A percentile compares a stretch with the other conserved stretches of the same genome.
phyloP scores from a whole-genome alignment of 225 moss, liverwort and hornwort species.

The Rhytidiadelphus loreus region DNA sequence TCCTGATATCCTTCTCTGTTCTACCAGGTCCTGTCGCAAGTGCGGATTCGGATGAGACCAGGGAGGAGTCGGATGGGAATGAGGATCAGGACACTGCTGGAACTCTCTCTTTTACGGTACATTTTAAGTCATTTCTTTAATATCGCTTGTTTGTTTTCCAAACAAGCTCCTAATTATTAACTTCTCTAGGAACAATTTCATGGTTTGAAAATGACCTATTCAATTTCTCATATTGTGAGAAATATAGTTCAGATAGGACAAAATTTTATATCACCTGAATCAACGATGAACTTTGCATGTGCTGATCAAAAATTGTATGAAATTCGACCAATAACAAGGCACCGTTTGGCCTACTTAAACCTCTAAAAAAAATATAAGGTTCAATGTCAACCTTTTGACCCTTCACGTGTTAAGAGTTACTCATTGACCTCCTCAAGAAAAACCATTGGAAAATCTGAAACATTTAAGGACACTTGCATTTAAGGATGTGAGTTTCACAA shows the following conservation, averaged over 20 bases:
- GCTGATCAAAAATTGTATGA: neutral
- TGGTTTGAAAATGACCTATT: neutral
- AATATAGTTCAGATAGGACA: neutral
- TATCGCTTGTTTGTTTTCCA: neutral
- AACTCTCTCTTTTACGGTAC: constrained; percentile 34
- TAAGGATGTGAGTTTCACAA: neutral
- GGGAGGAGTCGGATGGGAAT: constrained; percentile 22
- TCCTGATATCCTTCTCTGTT: neutral
- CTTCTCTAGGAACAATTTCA: neutral
- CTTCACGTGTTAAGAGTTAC: neutral
- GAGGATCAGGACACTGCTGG: constrained; percentile 26
- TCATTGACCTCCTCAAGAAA: neutral
- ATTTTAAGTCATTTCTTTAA: neutral
- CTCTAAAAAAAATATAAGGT: neutral
- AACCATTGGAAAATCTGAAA: neutral
- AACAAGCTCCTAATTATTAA: neutral
- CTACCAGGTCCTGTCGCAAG: constrained; percentile 39
- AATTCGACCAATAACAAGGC: neutral
- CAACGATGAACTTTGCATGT: neutral
- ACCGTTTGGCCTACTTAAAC: neutral
- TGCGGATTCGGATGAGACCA: constrained; percentile 49
- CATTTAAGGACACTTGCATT: neutral
- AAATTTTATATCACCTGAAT: neutral
- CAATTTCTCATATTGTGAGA: neutral
- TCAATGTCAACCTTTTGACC: neutral